Conservation (phyloP, 1,284 basidiomycete species). For the Athelia psychrophila region DNA sequence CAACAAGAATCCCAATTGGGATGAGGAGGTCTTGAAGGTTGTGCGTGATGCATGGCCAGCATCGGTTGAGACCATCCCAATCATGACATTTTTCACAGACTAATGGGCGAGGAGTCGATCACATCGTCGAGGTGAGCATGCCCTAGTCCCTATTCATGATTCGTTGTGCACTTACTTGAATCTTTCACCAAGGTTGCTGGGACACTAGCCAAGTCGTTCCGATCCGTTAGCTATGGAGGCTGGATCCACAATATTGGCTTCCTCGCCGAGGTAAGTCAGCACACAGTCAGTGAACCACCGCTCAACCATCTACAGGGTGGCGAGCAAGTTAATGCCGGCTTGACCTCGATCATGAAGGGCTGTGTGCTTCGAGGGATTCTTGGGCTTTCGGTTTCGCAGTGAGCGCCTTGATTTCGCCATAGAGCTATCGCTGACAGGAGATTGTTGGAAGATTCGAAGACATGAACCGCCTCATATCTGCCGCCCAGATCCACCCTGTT, state of each 20-base stretch:
- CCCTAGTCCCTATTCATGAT: neutral
- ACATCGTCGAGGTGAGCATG: slow-evolving; percentile 34
- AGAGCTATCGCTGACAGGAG: neutral
- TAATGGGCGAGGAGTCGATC: slow-evolving; percentile 35
- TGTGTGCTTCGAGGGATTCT: slow-evolving; percentile 30
- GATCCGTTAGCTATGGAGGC: slow-evolving; percentile 40
- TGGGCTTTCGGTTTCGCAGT: slow-evolving; percentile 31
- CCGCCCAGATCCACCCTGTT: slow-evolving; percentile 31
- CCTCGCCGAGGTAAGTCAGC: slow-evolving; percentile 31
- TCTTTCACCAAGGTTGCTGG: slow-evolving; percentile 48
- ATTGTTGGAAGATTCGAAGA: slow-evolving; percentile 31
- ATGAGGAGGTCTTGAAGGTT: slow-evolving; percentile 34
- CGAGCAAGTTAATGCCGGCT: slow-evolving; percentile 10
- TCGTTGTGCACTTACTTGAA: neutral
- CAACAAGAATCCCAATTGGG: slow-evolving; percentile 41
- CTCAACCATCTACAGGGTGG: slow-evolving; percentile 4
- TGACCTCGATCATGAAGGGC: slow-evolving; percentile 12
- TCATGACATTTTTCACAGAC: slow-evolving; percentile 13
- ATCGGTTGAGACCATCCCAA: neutral
- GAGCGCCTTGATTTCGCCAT: slow-evolving; percentile 4
- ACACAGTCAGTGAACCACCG: too few relatives aligned
- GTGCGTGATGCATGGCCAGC: slow-evolving; percentile 11
- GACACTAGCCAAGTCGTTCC: slow-evolving; percentile 44
- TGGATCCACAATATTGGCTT: slow-evolving; percentile 49
- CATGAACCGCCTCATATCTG: slow-evolving; percentile 36